Base-by-base conservation (phyloP, 106 monocot genomes). In the Agapanthus africanus region DNA sequence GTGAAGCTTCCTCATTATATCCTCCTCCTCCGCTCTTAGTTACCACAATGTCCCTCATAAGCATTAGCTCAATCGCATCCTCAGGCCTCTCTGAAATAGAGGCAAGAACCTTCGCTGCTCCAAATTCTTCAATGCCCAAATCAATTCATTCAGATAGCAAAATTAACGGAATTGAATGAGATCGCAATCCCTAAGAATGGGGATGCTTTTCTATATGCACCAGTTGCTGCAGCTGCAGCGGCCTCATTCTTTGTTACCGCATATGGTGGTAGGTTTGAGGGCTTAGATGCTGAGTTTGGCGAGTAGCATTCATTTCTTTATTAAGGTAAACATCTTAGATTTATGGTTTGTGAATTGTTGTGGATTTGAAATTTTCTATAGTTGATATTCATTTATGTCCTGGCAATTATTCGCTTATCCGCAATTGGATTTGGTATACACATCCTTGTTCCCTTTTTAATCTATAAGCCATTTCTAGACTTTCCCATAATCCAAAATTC, bases 321-420 rank as follows among this genome's bases (percentile, higher is more conserved):
- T 78, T 67, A 70, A 78, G 71, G 61, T 78, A 4, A 38, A 75
- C 30, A 78, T 78, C 78, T 78, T 83, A 72, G 49, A 70, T 37
- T 25, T 9, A 18, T 47, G 14, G 10, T 47, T 47, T 47, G 47
- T 47, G 4, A 19, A 19, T 47, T 47, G 10, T n/a, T n/a, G n/a
- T n/a, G n/a, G 16, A 47, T 47, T 47, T 47, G 47, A 7, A 15
- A 18, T 13, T 47, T 47, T 47, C n/a, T n/a, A n/a, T n/a, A n/a
- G n/a, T n/a, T n/a, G n/a, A n/a, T n/a, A n/a, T n/a, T n/a, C n/a
- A n/a, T n/a, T n/a, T n/a, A n/a, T n/a, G n/a, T n/a, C n/a, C n/a
- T n/a, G n/a, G n/a, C n/a, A 47, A 15, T 47, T 47, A 19, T 15
- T 47, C 16, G 47, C n/a, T 47, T 47, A 4, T 18, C n/a, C 47